These are phyloP conservation scores for Aureobasidium sp. DNA, from an alignment of 2,329 filamentous ascomycete genomes.

Conservation along the genomic window DNA sequence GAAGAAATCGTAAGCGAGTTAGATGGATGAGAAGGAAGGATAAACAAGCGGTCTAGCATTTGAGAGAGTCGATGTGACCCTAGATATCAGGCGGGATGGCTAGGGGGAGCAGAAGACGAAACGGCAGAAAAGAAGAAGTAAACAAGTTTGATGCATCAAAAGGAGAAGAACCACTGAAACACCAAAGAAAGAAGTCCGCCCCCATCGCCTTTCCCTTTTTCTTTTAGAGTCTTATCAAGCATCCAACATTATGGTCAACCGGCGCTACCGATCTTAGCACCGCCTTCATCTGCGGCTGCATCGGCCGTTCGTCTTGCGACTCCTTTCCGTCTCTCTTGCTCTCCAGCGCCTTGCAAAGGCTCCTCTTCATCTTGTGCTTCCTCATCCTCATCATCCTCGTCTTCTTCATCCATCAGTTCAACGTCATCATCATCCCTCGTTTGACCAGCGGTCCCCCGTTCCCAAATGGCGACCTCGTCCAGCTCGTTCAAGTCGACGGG, in stretches of 20 bases:
- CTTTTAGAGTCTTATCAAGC: background rate
- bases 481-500: constrained; percentile 72
- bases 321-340: background rate
- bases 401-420: constrained; percentile 13
- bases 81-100: background rate
- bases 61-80: background rate
- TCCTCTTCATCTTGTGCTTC: constrained; percentile 14
- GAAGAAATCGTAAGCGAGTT: no score
- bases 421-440: constrained; percentile 29
- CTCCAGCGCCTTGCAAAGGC: background rate
- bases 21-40: no score
- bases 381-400: constrained; percentile 14
- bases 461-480: constrained; percentile 55
- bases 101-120: background rate
- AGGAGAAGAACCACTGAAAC: background rate
- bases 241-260: background rate
- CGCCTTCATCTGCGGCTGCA: background rate
- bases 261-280: constrained; percentile 3
- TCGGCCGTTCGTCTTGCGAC: background rate
- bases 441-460: constrained; percentile 26
- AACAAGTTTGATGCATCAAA: background rate
- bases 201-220: background rate
- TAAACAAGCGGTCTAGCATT: background rate
- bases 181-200: background rate
- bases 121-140: background rate